Base-by-base conservation (phyloP, 441 rosid species). In the Raphanus hybrid region DNA sequence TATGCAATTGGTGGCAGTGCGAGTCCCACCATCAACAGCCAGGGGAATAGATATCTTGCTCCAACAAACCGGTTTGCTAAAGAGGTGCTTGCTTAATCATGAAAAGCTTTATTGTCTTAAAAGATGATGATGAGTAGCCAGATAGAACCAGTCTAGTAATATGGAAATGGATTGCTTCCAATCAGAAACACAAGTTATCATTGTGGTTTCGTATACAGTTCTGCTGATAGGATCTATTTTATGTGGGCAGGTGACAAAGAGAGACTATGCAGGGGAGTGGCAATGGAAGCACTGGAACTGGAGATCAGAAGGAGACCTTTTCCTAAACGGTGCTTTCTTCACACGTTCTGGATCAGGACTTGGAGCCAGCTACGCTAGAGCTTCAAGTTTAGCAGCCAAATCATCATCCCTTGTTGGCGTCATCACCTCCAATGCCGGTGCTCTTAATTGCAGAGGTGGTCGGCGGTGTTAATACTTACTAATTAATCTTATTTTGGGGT, bases 1-100 rank as follows among this genome's bases (percentile, higher is more conserved):
- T 86, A 86, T 75, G 89, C 89, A 1, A 86, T 86, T 8, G 89
- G 89, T 62, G 89, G 89, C 11, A 86, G 89, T 73, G 89, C 89
- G 4, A 78, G 81, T 45, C 89, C 89, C 9, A 86, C 89, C 26
- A 84, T 86, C 62, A 86, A 86, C 78, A 86, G 87, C 61, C 89
- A 86, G 11, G 89, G 87, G 43, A 86, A 86, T 26, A 67, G 89
- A 54, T 86, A 82, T 66, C 84, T 84, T 1, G 89, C 89, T 15
- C 89, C 89, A 0, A 45, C 27, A 8, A 80, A 86, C 79, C 82
- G 48, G 52, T 86, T 80, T 64, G 86, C 85, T 11, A 86, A 86
- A 74, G 86, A 86, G 87, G 88, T 85, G 71, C 3, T 14, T 34
- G 7, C 58, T 52, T 15, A 18, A 16, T 67, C 63, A 20, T 2